phyloP scores from a whole-genome alignment of 139 green algal species.

The Klebsormidium nitens region DNA sequence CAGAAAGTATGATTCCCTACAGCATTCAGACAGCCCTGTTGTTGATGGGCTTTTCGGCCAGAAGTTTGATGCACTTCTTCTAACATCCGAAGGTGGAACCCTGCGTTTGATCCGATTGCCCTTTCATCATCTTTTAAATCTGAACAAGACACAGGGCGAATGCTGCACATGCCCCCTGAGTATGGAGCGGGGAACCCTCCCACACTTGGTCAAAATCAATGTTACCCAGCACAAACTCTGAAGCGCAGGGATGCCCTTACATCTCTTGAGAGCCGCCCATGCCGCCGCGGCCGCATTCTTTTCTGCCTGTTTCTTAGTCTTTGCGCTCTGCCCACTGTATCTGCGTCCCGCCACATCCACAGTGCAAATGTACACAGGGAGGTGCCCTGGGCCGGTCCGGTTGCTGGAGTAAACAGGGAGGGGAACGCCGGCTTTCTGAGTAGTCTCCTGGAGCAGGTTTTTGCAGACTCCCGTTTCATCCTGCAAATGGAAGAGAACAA shows the following conservation, averaged over 20 bases:
- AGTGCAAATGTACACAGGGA: slow-evolving; percentile 27
- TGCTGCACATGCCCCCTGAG: too few species aligned
- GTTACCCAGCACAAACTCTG: background rate
- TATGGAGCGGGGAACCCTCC: too few species aligned
- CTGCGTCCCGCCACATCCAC: slow-evolving; percentile 29
- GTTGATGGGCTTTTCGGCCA: too few species aligned
- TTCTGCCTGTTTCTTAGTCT: slow-evolving; percentile 43
- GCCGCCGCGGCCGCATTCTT: slow-evolving; percentile 37
- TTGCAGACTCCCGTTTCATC: slow-evolving; percentile 33
- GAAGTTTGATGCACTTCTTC: too few species aligned
- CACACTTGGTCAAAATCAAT: too few species aligned
- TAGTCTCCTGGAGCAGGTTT: slow-evolving; percentile 39
- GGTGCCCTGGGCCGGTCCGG: slow-evolving; percentile 23
- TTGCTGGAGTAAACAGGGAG: slow-evolving; percentile 23
- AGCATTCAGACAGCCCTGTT: too few species aligned
- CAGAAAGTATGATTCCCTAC: too few species aligned
- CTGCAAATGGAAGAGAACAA: background rate
- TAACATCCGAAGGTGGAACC: too few species aligned
- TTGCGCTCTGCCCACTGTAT: slow-evolving; percentile 24
- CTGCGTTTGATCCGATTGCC: too few species aligned
- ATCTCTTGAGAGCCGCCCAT: slow-evolving; percentile 23
- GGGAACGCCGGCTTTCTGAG: slow-evolving; percentile 26
- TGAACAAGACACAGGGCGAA: too few species aligned
- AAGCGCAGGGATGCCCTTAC: slow-evolving; percentile 9
- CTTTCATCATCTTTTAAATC: too few species aligned